Evolutionary conservation across 2,329 filamentous ascomycete genomes (phyloP).

Genomic region (Ascochyta koolunga): DNA sequence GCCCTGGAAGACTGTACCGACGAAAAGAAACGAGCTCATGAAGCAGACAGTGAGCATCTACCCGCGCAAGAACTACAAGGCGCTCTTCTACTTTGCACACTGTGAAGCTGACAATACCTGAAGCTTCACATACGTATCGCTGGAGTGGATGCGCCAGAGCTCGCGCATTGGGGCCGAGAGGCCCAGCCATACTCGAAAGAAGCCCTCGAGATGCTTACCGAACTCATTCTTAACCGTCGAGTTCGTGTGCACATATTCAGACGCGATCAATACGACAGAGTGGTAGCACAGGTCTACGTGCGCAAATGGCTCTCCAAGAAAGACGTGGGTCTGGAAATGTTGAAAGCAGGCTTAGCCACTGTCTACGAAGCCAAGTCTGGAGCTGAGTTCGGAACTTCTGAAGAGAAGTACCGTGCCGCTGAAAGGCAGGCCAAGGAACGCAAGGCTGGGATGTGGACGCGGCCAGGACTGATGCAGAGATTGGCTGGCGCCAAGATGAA

Average conservation of each 20-base stretch:
- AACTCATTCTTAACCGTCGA: slow-evolving; percentile 71
- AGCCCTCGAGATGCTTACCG: slow-evolving; percentile 79
- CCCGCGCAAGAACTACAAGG: not conserved
- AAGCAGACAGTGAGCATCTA: slow-evolving; percentile 71
- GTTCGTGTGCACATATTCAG: slow-evolving; percentile 85
- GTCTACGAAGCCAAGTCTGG: slow-evolving; percentile 93
- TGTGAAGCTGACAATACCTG: slow-evolving; percentile 20
- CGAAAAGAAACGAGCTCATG: slow-evolving; percentile 70
- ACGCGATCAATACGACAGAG: slow-evolving; percentile 88
- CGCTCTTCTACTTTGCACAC: not conserved
- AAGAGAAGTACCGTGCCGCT: slow-evolving; percentile 68
- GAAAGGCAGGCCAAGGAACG: slow-evolving; percentile 59
- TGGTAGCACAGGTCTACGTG: slow-evolving; percentile 84
- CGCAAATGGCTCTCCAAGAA: slow-evolving; percentile 69
- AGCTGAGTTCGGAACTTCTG: slow-evolving; percentile 77
- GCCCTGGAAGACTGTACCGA: slow-evolving; percentile 72
- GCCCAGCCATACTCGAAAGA: slow-evolving; percentile 85
- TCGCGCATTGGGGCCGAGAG: slow-evolving; percentile 87
- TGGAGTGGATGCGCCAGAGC: slow-evolving; percentile 90
- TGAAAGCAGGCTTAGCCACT: slow-evolving; percentile 82
- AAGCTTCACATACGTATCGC: slow-evolving; percentile 89
- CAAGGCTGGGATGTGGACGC: slow-evolving; percentile 70
- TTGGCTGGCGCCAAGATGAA: slow-evolving; percentile 58
- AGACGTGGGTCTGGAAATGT: slow-evolving; percentile 90
- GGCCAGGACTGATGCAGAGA: slow-evolving; percentile 47